Evolutionary conservation across 78 protist species (phyloP).

Genomic region (Chrysochromulina tobinii): DNA sequence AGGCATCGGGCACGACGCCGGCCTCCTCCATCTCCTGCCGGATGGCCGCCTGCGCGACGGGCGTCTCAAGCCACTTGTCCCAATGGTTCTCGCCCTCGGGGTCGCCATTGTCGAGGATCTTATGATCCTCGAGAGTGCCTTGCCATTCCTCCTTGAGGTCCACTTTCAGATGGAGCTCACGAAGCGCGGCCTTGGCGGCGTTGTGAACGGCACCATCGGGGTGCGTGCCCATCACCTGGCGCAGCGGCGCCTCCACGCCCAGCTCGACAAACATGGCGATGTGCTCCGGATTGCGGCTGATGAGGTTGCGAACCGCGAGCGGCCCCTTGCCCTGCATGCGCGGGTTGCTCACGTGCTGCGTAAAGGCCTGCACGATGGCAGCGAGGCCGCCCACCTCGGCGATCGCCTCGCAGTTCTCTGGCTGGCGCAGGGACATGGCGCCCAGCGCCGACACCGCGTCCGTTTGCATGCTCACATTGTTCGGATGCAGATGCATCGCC

Average conservation of each 20-base stretch:
- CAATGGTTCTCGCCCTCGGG: neutral
- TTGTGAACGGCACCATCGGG: neutral
- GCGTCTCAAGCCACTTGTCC: neutral
- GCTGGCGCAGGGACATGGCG: neutral
- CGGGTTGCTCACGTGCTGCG: neutral
- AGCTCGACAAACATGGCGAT: neutral
- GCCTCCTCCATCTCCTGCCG: neutral
- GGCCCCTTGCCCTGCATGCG: neutral
- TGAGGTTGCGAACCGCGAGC: neutral
- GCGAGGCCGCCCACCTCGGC: neutral
- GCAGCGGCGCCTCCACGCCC: neutral
- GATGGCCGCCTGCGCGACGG: neutral
- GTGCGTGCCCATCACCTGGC: neutral
- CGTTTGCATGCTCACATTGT: neutral
- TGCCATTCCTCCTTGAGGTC: no score
- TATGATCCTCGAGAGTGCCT: no score
- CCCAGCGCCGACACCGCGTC: neutral
- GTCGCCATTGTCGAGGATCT: neutral
- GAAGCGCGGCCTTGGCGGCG: conserved; percentile 10
- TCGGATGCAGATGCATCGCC: neutral
- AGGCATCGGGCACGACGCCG: neutral
- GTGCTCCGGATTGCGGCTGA: neutral
- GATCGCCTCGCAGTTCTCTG: conserved; percentile 5
- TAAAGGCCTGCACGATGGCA: neutral
- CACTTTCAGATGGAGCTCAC: neutral